Evolutionary conservation across 257 asterid species (phyloP).

Genomic region (Rubia yunnanensis): DNA sequence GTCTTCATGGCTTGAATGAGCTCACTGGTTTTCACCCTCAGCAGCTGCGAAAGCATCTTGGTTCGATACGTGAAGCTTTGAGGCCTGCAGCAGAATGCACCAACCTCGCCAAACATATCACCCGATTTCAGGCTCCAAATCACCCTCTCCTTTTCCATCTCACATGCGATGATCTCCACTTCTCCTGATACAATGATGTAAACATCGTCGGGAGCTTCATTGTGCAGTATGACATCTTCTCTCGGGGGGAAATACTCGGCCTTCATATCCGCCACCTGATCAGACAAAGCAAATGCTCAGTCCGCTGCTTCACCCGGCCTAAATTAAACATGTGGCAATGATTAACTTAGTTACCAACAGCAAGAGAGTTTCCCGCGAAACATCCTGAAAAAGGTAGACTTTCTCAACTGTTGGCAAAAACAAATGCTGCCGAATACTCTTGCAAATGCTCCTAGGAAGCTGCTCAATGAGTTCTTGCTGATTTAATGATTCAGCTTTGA

Average conservation of each 20-base stretch:
- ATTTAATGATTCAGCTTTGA: conserved; percentile 85
- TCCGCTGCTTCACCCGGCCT: background rate
- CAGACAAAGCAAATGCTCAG: background rate
- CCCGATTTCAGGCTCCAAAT: conserved; percentile 50
- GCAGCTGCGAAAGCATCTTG: conserved; percentile 69
- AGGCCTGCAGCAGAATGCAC: conserved; percentile 67
- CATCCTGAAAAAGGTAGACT: conserved; percentile 72
- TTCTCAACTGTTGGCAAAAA: conserved; percentile 67
- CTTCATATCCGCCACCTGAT: conserved; percentile 75
- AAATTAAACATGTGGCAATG: background rate
- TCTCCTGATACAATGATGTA: conserved; percentile 90
- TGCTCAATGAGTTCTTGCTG: conserved; percentile 82
- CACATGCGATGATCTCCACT: conserved; percentile 67
- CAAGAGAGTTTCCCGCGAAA: conserved; percentile 52
- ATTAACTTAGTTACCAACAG: conserved; percentile 37
- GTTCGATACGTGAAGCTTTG: conserved; percentile 76
- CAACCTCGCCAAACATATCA: conserved; percentile 81
- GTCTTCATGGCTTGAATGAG: conserved; percentile 60
- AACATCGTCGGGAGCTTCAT: conserved; percentile 72
- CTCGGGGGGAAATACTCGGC: conserved; percentile 89
- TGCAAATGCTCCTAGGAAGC: conserved; percentile 68
- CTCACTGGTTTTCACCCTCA: conserved; percentile 57
- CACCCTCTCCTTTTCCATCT: conserved; percentile 43
- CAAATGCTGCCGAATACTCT: conserved; percentile 60
- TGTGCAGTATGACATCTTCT: conserved; percentile 80